Evolutionary conservation across 2,329 filamentous ascomycete genomes (phyloP).

Genomic region (Rhytidhysteron rufulum): DNA sequence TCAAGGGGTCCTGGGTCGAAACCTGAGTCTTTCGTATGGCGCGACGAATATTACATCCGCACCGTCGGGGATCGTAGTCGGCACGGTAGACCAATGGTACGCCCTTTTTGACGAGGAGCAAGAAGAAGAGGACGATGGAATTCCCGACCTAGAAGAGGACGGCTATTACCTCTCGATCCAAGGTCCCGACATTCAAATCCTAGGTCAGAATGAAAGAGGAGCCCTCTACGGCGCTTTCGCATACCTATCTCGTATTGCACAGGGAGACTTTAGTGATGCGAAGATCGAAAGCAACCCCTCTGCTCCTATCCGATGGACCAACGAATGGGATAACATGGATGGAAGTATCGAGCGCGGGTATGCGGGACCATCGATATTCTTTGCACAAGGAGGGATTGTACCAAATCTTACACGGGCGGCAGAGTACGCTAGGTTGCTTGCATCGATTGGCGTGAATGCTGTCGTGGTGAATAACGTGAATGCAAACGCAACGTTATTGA

Average conservation of each 20-base stretch:
- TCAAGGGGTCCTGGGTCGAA: conserved; percentile 54
- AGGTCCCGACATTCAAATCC: conserved; percentile 50
- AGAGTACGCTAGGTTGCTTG: too few relatives aligned
- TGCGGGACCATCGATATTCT: conserved; percentile 66
- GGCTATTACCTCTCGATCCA: conserved; percentile 59
- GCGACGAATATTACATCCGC: too few relatives aligned
- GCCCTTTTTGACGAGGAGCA: too few relatives aligned
- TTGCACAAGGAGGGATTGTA: conserved; percentile 53
- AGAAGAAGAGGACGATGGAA: too few relatives aligned
- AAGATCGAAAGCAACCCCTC: conserved; percentile 53
- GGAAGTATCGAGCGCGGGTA: conserved; percentile 67
- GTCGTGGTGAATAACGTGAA: too few relatives aligned
- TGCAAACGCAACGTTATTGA: too few relatives aligned
- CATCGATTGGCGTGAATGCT: too few relatives aligned
- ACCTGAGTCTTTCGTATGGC: too few relatives aligned
- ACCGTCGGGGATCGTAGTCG: too few relatives aligned
- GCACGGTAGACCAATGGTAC: too few relatives aligned
- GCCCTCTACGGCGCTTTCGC: conserved; percentile 67
- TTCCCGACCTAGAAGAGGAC: conserved; percentile 52
- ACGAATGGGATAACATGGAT: conserved; percentile 71
- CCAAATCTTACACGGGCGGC: too few relatives aligned
- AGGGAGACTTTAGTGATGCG: conserved; percentile 51
- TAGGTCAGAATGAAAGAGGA: conserved; percentile 64
- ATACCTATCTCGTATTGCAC: conserved; percentile 63
- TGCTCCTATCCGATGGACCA: conserved; percentile 64